Conservation (phyloP, 2,329 filamentous ascomycete species). For the Hysterium pulicare region DNA sequence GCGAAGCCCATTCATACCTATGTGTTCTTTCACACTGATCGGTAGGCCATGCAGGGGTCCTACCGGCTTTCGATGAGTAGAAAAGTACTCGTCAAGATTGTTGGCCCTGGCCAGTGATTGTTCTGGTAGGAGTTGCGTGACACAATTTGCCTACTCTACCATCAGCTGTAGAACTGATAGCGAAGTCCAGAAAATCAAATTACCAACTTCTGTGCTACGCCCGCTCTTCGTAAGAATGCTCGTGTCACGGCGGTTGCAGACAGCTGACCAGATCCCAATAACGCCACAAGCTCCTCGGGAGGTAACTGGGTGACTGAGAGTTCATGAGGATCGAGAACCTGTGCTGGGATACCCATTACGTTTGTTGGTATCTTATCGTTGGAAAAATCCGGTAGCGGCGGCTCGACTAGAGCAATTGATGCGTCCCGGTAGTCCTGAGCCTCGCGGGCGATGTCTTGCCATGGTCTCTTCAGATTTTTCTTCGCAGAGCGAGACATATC, state of each 20-base stretch:
- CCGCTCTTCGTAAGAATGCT: conserved; percentile 24
- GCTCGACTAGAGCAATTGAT: conserved; percentile 18
- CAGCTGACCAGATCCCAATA: conserved; percentile 17
- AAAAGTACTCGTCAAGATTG: conserved; percentile 41
- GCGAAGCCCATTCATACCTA: conserved; percentile 48
- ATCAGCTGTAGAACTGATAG: neutral
- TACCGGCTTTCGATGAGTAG: conserved; percentile 34
- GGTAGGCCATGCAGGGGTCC: conserved; percentile 53
- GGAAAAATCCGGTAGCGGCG: conserved; percentile 17
- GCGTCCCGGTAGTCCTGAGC: conserved; percentile 25
- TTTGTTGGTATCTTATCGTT: conserved; percentile 16
- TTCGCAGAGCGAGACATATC: conserved; percentile 10
- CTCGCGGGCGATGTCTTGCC: conserved; percentile 24
- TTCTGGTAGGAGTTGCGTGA: conserved; percentile 27
- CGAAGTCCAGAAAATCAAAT: neutral
- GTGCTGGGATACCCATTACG: conserved; percentile 15
- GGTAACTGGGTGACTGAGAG: conserved; percentile 18
- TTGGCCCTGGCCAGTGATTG: conserved; percentile 38
- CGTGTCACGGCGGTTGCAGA: conserved; percentile 22
- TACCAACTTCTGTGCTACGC: conserved; percentile 22
- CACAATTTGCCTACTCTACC: neutral
- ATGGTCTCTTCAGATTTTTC: conserved; percentile 12
- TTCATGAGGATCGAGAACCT: conserved; percentile 11
- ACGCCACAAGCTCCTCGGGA: conserved; percentile 17
- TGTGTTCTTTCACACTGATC: conserved; percentile 51